Percentiles rank a stretch among this genome's conserved stretches.
These are phyloP conservation scores for Ascochyta clinopodiicola DNA, from an alignment of 2,329 filamentous ascomycete species.

Conservation along the genomic window DNA sequence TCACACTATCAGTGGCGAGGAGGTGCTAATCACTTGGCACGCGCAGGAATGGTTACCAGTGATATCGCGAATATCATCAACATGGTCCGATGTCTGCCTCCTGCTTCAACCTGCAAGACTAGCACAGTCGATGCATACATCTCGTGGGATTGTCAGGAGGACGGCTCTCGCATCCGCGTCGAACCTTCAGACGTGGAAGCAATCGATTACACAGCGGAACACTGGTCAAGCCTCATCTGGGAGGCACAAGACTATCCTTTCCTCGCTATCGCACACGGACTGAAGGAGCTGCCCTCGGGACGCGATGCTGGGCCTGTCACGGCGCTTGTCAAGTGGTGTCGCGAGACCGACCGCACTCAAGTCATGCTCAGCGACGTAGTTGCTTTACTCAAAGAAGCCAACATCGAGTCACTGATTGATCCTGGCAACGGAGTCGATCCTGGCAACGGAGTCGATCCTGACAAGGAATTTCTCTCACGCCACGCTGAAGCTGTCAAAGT, in stretches of 20 bases:
- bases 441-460: constrained; percentile 19
- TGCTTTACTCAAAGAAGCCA: constrained; percentile 4
- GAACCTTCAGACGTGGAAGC: neutral
- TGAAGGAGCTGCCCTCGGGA: constrained; percentile 19
- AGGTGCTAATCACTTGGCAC: constrained; percentile 11
- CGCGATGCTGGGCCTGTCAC: constrained; percentile 28
- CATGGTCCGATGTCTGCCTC: constrained; percentile 17
- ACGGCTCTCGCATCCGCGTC: neutral
- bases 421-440: constrained; percentile 6
- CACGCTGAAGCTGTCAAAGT: constrained; percentile 14
- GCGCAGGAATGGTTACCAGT: neutral
- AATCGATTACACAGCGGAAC: constrained; percentile 19
- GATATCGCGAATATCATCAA: constrained; percentile 19
- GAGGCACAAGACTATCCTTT: constrained; percentile 27
- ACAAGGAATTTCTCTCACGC: constrained; percentile 13
- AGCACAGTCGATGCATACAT: neutral
- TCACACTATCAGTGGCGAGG: constrained; percentile 25
- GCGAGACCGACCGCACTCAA: neutral
- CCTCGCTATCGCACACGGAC: constrained; percentile 22
- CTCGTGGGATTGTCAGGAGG: neutral
- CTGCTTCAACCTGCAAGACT: neutral
- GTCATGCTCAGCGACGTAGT: constrained; percentile 21
- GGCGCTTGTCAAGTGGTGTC: constrained; percentile 19
- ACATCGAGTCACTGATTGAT: constrained; percentile 19
- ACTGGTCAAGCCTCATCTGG: constrained; percentile 15